Conservation (phyloP, 495 filamentous ascomycete species). For the Podospora didyma region DNA sequence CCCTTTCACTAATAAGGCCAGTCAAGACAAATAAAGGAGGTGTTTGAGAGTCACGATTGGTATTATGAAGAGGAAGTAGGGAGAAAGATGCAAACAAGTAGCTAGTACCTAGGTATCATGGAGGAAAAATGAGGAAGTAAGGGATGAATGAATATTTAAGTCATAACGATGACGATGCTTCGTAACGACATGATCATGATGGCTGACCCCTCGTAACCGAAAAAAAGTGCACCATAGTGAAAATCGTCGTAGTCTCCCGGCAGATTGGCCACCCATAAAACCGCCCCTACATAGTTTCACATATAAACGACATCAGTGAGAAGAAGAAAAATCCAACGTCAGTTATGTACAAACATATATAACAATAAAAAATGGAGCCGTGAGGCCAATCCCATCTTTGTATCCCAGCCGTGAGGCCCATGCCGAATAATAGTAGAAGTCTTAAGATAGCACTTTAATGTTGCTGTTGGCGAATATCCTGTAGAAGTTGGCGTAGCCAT, state of each 20-base stretch:
- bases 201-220: background rate
- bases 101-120: too few relatives aligned
- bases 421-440: constrained; percentile 10
- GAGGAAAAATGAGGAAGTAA: background rate
- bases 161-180: too few relatives aligned
- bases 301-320: background rate
- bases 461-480: background rate
- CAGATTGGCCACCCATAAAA: too few relatives aligned
- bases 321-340: constrained; percentile 4
- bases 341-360: constrained; percentile 10
- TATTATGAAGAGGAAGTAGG: too few relatives aligned
- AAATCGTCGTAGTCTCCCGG: too few relatives aligned
- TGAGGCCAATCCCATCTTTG: constrained; percentile 43
- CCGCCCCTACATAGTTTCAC: too few relatives aligned
- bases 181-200: too few relatives aligned
- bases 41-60: too few relatives aligned
- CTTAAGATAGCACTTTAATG: constrained; percentile 3
- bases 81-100: too few relatives aligned
- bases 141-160: background rate
- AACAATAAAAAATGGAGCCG: constrained; percentile 32
- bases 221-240: too few relatives aligned
- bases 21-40: too few relatives aligned
- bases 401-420: constrained; percentile 43
- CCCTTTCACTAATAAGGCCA: too few relatives aligned
- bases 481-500: background rate